Conservation (phyloP, 2,329 filamentous ascomycete species). For the Cercospora canescens region DNA sequence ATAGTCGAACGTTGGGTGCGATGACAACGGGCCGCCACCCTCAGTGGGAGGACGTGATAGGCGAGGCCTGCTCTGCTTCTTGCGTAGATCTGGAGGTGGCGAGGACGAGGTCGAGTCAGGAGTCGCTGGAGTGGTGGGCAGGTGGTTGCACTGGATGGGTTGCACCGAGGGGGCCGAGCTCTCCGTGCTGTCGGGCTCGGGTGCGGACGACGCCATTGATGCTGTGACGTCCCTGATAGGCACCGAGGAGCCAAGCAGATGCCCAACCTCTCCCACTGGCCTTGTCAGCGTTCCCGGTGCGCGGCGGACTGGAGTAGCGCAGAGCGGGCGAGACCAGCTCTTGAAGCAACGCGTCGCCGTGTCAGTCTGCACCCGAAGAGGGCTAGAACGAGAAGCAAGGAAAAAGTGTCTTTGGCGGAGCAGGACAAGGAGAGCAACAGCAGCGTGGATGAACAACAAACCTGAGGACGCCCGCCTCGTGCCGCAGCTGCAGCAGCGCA, state of each 20-base stretch:
- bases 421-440: not conserved
- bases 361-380: not conserved
- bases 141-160: conserved; percentile 23
- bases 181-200: conserved; percentile 17
- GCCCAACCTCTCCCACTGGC: not conserved
- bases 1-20: conserved; percentile 34
- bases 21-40: conserved; percentile 36
- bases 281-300: not conserved
- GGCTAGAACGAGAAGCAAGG: not conserved
- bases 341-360: not conserved
- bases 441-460: not conserved
- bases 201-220: conserved; percentile 12
- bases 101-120: conserved; percentile 28
- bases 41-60: conserved; percentile 31
- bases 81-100: conserved; percentile 12
- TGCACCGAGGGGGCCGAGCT: not conserved
- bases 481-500: not conserved
- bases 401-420: not conserved
- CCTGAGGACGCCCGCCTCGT: not conserved
- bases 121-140: conserved; percentile 30
- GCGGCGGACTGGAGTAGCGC: not conserved
- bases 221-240: not conserved
- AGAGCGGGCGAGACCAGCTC: not conserved
- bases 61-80: conserved; percentile 6
- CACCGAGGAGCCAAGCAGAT: not conserved